phyloP scores from a whole-genome alignment of 495 filamentous ascomycete species.

The Haplographium delicatum region DNA sequence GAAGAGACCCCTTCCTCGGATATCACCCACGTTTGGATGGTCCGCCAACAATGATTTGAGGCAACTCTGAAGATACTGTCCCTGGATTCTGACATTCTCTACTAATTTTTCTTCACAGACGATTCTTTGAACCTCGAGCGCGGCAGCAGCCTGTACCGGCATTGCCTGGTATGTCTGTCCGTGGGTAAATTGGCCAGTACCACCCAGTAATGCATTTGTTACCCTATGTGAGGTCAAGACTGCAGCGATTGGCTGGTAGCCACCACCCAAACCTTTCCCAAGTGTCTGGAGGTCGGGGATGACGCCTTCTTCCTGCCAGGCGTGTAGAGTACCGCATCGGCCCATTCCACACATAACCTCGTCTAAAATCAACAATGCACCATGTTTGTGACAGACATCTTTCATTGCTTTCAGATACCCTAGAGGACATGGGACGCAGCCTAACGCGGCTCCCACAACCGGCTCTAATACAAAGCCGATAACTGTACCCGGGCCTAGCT shows the following conservation, averaged over 20 bases:
- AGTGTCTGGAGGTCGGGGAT: constrained; percentile 64
- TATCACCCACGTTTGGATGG: constrained; percentile 57
- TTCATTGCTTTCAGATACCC: constrained; percentile 63
- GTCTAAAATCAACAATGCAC: constrained; percentile 65
- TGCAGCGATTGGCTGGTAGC: constrained; percentile 54
- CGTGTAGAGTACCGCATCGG: constrained; percentile 59
- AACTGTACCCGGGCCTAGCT: constrained; percentile 64
- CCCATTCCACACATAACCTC: constrained; percentile 82
- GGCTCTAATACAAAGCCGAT: constrained; percentile 76
- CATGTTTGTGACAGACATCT: constrained; percentile 57
- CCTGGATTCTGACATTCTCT: constrained; percentile 46
- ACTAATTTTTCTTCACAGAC: constrained; percentile 50
- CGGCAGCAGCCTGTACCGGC: constrained; percentile 54
- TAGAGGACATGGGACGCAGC: constrained; percentile 55
- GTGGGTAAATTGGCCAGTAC: constrained; percentile 49
- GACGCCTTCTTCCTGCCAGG: constrained; percentile 60
- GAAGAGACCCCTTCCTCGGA: constrained; percentile 60
- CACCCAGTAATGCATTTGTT: constrained; percentile 48
- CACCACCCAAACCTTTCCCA: constrained; percentile 66
- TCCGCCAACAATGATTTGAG: constrained; percentile 38
- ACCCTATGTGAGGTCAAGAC: constrained; percentile 51
- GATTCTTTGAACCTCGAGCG: constrained; percentile 54
- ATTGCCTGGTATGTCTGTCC: constrained; percentile 61
- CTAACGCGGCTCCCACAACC: constrained; percentile 53
- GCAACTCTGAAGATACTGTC: constrained; percentile 39